Percentiles rank a stretch among this genome's conserved stretches.
Evolutionary conservation across 2,329 filamentous ascomycete species (phyloP).

Genomic region (Monascus ruber): DNA sequence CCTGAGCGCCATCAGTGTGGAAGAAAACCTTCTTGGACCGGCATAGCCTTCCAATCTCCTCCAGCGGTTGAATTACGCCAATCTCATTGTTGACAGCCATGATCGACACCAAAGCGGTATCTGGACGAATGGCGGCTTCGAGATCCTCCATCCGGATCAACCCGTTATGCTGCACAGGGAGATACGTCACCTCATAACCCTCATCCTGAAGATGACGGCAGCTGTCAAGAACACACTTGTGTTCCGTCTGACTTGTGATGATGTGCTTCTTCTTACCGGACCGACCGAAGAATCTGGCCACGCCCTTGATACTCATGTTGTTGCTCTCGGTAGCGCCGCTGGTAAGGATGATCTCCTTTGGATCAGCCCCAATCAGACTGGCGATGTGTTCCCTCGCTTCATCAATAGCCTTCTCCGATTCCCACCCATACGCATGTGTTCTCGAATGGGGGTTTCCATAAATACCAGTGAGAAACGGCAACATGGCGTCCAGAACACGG

Average conservation of each 20-base stretch:
- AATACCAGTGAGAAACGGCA: constrained; percentile 83
- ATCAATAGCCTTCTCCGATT: constrained; percentile 89
- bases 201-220: constrained; percentile 95
- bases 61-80: constrained; percentile 92
- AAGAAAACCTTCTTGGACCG: constrained; percentile 91
- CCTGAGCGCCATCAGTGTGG: constrained; percentile 92
- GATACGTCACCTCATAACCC: constrained; percentile 91
- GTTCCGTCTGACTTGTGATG: constrained; percentile 93
- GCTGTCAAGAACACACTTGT: constrained; percentile 97
- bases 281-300: constrained; percentile 86
- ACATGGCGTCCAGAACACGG: constrained; percentile 89
- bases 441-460: constrained; percentile 96
- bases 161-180: constrained; percentile 81
- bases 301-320: constrained; percentile 99
- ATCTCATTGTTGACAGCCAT: constrained; percentile 99
- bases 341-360: constrained; percentile 98
- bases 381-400: constrained; percentile 75
- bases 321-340: constrained; percentile 97
- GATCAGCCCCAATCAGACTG: constrained; percentile 76
- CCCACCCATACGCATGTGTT: constrained; percentile 97
- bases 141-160: constrained; percentile 73
- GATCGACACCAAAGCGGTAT: constrained; percentile 86
- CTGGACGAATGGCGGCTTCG: constrained; percentile 77
- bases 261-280: constrained; percentile 97
- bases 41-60: constrained; percentile 87